Evolutionary conservation across 140 eudicot species (phyloP), one percentile per base, ranked within the genome.

Genomic region (Senecio squalidus): DNA sequence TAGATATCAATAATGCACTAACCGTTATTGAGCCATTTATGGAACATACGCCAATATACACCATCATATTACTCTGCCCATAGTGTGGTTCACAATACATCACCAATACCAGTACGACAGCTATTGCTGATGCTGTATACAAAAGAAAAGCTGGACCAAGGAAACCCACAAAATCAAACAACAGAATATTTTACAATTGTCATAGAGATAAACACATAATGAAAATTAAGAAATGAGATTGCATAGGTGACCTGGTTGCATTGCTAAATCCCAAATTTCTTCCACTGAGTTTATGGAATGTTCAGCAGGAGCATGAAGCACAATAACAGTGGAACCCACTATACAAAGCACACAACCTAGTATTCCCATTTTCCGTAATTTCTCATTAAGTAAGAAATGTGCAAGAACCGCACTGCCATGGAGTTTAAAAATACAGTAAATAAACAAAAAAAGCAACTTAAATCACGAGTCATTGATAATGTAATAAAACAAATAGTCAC

Each of bases 21-120:
- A 89, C 97, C 78, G 97, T 89, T 58, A 89, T 52, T 30, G 97
- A 89, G 55, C 97, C 97, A 74, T 82, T 74, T 61, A 90, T 72
- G 72, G 97, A 90, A 66, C 97, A 90, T 43, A 90, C 84, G 39
- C 95, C 95, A 22, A 90, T 81, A 71, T 86, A 90, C 69, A 90
- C 83, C 95, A 90, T 66, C 82, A 90, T 80, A 62, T 87, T 87
- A 62, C 84, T 77, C 70, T 83, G 89, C 50, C 94, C 95, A 67
- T 62, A 80, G 50, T 86, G 94, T 4, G 95, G 82, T 62, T 81
- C 95, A 78, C 89, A 86, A 56, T 78, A 80, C 79, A 90, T 69
- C 56, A 90, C 94, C 60, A 90, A 79, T 27, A 78, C 90, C 84
- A 90, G 65, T 6, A 80, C 90, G 55, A 83, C 77, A 60, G 86